These are phyloP conservation scores for Strobilomyces dryophilus DNA, from an alignment of 768 basidiomycete species.

Conservation along the genomic window DNA sequence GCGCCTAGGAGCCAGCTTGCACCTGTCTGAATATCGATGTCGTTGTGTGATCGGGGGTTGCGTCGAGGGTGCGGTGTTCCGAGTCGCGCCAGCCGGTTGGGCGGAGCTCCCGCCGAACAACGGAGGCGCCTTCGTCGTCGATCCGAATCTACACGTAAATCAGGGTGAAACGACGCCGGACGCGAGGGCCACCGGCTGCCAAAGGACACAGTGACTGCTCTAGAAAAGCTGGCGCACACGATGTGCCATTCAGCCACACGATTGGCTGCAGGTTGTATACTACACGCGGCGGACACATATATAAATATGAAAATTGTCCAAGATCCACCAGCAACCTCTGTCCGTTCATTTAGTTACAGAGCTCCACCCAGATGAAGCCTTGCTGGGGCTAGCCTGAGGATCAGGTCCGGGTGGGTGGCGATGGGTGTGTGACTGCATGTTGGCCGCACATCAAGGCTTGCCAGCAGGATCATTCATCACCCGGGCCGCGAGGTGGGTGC, in stretches of 20 bases:
- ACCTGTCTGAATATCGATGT: conserved; percentile 34
- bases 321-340: conserved; percentile 23
- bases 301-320: conserved; percentile 24
- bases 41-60: conserved; percentile 20
- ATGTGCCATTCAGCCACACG: too few relatives aligned
- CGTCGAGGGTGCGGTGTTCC: conserved; percentile 5
- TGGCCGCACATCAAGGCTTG: conserved; percentile 24
- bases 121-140: conserved; percentile 36
- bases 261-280: too few relatives aligned
- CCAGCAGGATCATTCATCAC: conserved; percentile 14
- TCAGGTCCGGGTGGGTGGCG: conserved; percentile 27
- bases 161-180: not conserved
- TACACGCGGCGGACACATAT: too few relatives aligned
- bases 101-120: conserved; percentile 21
- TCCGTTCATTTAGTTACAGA: conserved; percentile 30
- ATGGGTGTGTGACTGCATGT: conserved; percentile 22
- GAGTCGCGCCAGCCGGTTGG: conserved; percentile 22
- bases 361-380: conserved; percentile 30
- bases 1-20: conserved; percentile 8
- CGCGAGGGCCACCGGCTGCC: conserved; percentile 10
- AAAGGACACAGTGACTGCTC: conserved; percentile 20
- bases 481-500: conserved; percentile 24
- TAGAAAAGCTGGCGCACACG: conserved; percentile 9
- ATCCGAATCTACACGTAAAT: conserved; percentile 29
- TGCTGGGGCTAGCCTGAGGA: conserved; percentile 30